Evolutionary conservation across 148 eudicot genomes (phyloP).

Genomic region (Arbutus unedo): DNA sequence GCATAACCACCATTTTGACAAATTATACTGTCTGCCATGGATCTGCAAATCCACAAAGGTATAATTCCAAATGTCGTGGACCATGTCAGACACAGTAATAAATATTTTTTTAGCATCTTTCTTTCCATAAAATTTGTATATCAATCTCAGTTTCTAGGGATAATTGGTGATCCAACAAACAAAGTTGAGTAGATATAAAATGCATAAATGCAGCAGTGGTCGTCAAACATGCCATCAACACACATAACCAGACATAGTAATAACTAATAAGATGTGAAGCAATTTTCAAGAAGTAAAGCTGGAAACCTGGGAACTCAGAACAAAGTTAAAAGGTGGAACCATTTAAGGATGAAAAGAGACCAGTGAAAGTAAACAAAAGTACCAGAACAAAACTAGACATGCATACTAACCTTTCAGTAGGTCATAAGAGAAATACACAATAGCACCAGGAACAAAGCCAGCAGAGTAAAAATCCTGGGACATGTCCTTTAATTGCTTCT

Average conservation of each 20-base stretch:
- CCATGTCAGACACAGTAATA: neutral
- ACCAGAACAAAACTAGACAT: neutral
- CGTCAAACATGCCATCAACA: neutral
- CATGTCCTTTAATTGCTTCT: constrained; percentile 64
- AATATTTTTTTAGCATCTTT: too few species aligned
- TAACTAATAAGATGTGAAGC: neutral
- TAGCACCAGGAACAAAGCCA: constrained; percentile 92
- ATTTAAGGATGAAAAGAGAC: neutral
- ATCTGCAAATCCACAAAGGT: neutral
- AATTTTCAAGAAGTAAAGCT: neutral
- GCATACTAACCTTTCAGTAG: constrained; percentile 49
- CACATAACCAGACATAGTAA: neutral
- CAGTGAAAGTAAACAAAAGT: neutral
- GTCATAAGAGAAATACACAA: constrained; percentile 76
- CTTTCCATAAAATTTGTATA: too few species aligned
- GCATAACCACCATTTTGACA: neutral
- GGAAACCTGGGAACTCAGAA: neutral
- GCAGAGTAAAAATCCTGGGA: constrained; percentile 79
- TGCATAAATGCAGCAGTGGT: neutral
- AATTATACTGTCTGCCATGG: too few species aligned
- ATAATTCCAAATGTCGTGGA: neutral
- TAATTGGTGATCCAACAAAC: neutral
- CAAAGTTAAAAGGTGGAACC: neutral
- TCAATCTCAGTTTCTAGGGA: too few species aligned
- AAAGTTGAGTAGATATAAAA: neutral